Conservation (phyloP, 2,329 filamentous ascomycete species). For the Talaromyces sp. region DNA sequence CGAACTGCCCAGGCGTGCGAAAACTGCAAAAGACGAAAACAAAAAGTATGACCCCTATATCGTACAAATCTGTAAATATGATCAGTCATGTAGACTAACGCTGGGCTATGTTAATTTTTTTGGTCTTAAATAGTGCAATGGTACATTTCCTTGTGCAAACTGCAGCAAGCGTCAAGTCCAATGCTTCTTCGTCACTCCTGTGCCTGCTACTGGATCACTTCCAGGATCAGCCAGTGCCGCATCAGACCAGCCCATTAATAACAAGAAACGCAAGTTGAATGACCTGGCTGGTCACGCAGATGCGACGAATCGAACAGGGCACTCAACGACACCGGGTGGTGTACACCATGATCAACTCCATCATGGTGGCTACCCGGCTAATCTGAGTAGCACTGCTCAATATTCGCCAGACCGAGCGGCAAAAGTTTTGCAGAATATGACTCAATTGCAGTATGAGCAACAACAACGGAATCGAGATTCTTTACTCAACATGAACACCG, state of each 20-base stretch:
- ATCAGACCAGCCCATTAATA: slow-evolving; percentile 11
- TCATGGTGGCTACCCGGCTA: background rate
- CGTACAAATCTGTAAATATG: too few species aligned
- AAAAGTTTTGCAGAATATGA: background rate
- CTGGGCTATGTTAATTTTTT: background rate
- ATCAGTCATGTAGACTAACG: background rate
- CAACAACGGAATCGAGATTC: slow-evolving; percentile 15
- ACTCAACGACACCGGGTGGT: background rate
- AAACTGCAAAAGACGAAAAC: slow-evolving; percentile 63
- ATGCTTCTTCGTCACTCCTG: slow-evolving; percentile 46
- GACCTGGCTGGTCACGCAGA: background rate
- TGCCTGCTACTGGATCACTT: slow-evolving; percentile 30
- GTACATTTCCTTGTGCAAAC: slow-evolving; percentile 55
- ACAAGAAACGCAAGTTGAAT: slow-evolving; percentile 10
- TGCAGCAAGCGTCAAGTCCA: slow-evolving; percentile 53
- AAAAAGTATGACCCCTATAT: slow-evolving; percentile 53
- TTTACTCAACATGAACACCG: slow-evolving; percentile 12
- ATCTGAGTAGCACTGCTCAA: background rate
- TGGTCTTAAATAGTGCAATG: slow-evolving; percentile 52
- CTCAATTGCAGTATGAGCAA: background rate
- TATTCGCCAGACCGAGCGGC: background rate
- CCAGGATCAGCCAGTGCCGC: background rate
- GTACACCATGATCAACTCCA: background rate
- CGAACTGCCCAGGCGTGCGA: slow-evolving; percentile 63
- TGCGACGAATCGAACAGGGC: background rate